A percentile compares a stretch with the other conserved stretches of the same genome.
phyloP scores from a whole-genome alignment of 495 filamentous ascomycete genomes.

The Neurospora sp. region DNA sequence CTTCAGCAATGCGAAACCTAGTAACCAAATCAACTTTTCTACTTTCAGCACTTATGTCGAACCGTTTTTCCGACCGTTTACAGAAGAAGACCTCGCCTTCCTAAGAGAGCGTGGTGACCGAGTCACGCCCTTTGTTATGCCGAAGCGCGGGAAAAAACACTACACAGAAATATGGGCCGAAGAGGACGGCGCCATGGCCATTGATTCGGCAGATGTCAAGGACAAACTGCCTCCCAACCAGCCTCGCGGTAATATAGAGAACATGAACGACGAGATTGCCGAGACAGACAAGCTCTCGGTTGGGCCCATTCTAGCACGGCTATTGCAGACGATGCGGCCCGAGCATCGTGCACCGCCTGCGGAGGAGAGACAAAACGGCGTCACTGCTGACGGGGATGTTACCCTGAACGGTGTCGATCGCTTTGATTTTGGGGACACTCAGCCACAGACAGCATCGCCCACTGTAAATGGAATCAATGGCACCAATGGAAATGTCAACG shows the following conservation, averaged over 20 bases:
- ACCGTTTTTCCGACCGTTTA: constrained; percentile 79
- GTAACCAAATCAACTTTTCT: constrained; percentile 82
- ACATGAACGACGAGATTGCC: constrained; percentile 70
- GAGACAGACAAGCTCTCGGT: constrained; percentile 88
- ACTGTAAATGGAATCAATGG: constrained; percentile 43
- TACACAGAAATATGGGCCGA: constrained; percentile 90
- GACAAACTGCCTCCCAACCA: constrained; percentile 70
- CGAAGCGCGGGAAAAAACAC: constrained; percentile 69
- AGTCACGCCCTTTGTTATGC: constrained; percentile 71
- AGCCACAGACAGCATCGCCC: constrained; percentile 1
- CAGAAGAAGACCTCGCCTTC: constrained; percentile 92
- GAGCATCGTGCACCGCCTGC: constrained; percentile 58
- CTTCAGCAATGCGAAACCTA: constrained; percentile 87
- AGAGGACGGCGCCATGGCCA: constrained; percentile 70
- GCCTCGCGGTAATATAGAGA: constrained; percentile 71
- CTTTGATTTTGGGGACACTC: constrained; percentile 9
- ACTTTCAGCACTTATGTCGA: constrained; percentile 86
- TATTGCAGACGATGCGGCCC: constrained; percentile 72
- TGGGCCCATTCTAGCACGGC: constrained; percentile 73
- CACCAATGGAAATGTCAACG: constrained; percentile 22
- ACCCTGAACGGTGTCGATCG: constrained; percentile 17
- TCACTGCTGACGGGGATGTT: constrained; percentile 45
- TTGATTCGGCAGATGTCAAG: constrained; percentile 47
- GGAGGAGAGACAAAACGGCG: constrained; percentile 50
- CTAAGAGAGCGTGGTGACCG: constrained; percentile 85